phyloP scores from a whole-genome alignment of 2,329 filamentous ascomycete species.

The Penicillium nordicum region DNA sequence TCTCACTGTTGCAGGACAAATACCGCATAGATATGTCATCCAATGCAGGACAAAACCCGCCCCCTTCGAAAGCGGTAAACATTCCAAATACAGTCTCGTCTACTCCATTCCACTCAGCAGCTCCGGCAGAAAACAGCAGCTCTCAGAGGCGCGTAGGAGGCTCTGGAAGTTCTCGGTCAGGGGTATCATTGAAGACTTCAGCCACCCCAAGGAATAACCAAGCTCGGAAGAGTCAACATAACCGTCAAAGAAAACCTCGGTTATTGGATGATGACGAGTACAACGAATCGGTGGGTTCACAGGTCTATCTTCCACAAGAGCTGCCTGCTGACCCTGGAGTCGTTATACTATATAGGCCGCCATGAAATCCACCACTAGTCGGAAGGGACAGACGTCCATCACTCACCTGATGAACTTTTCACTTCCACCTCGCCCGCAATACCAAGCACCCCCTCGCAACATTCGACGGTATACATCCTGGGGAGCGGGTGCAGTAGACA shows the following conservation, averaged over 20 bases:
- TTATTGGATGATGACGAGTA: conserved; percentile 81
- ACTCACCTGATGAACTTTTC: conserved; percentile 94
- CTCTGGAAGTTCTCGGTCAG: conserved; percentile 41
- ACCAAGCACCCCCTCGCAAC: conserved; percentile 55
- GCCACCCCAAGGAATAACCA: conserved; percentile 66
- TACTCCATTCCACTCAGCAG: conserved; percentile 32
- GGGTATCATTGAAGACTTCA: conserved; percentile 36
- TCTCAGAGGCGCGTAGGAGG: conserved; percentile 42
- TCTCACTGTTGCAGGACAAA: background rate
- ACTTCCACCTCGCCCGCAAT: conserved; percentile 67
- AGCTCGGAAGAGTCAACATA: conserved; percentile 74
- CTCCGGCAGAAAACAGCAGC: conserved; percentile 34
- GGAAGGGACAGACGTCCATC: conserved; percentile 93
- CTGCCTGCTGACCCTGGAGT: conserved; percentile 13
- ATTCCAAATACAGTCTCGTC: conserved; percentile 32
- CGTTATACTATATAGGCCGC: conserved; percentile 46
- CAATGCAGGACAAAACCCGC: conserved; percentile 34
- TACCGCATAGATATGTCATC: conserved; percentile 38
- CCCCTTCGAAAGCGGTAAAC: conserved; percentile 41
- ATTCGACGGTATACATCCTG: conserved; percentile 72
- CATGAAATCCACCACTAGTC: conserved; percentile 63
- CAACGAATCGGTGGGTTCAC: conserved; percentile 66
- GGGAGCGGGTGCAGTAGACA: conserved; percentile 82
- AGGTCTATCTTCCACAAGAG: conserved; percentile 6
- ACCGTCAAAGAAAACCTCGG: conserved; percentile 70